Evolutionary conservation across 768 basidiomycete species (phyloP), one percentile per base, ranked within the genome.

Genomic region (Cystoderma amianthinum): DNA sequence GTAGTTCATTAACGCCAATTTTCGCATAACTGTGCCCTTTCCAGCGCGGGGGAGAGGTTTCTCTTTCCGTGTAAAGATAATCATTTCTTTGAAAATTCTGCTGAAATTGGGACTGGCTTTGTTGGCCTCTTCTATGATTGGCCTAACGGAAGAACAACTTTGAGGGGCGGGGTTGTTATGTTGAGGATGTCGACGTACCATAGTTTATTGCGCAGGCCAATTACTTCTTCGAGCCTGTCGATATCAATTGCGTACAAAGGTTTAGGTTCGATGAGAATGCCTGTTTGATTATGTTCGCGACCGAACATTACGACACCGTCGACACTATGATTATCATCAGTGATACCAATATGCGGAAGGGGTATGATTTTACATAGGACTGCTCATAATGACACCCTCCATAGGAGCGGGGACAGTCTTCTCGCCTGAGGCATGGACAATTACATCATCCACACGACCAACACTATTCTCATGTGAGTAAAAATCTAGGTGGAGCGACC

Each of bases 61-160:
- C 0, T 54, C 59, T 1, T 49, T 48, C 2, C 59, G 53, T 0
- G 72, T 59, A 12, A 75, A 51, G 20, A 76, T 32, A 25, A 78
- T 69, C 71, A 77, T 71, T 48, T 78, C 69, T 46, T 69, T 71
- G 54, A 69, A 72, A 10, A 73, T 60, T n/a, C 64, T 57, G 41
- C 67, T 69, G 36, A 64, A 71, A 0, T 59, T 43, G 0, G 72
- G 71, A 0, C 64, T 61, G 1, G 50, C 49, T 15, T 45, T 51
- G 47, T 74, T 74, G 2, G 69, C 71, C 21, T 69, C 61, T 16
- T 69, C 69, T 1, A 72, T 60, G 9, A 54, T 45, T 2, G 54
- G 57, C 63, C 64, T 71, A 41, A 4, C 19, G 10, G 18, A 44
- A 6, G 28, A 13, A 6, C 4, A 24, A 11, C 13, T 38, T 18